Conservation (phyloP, 768 basidiomycete genomes). For the Gymnopilus dilepis region DNA sequence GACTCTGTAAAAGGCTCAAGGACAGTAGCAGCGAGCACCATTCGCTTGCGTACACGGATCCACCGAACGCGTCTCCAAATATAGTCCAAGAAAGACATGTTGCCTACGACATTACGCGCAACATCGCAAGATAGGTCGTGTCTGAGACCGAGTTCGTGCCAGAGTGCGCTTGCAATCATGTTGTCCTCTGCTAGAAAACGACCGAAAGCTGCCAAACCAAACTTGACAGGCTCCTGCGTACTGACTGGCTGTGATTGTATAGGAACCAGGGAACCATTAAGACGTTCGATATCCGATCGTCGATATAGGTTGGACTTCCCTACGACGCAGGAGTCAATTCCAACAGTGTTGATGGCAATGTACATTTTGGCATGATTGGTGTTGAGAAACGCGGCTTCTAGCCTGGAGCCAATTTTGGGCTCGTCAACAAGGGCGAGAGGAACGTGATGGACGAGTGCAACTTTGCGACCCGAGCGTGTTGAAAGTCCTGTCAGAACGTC, state of each 20-base stretch:
- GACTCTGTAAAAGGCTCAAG: constrained; percentile 94
- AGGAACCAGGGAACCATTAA: constrained; percentile 70
- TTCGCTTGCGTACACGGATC: constrained; percentile 96
- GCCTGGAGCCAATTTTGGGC: constrained; percentile 72
- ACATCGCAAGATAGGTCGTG: constrained; percentile 94
- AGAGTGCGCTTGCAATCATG: constrained; percentile 90
- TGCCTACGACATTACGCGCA: constrained; percentile 86
- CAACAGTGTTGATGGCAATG: constrained; percentile 87
- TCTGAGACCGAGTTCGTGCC: constrained; percentile 89
- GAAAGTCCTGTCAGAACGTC: constrained; percentile 63
- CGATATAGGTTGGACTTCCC: constrained; percentile 97
- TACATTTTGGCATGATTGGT: constrained; percentile 99
- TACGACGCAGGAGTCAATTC: constrained; percentile 93
- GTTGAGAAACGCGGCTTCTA: constrained; percentile 95
- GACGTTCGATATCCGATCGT: constrained; percentile 81
- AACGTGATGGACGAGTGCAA: constrained; percentile 94
- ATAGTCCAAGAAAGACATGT: constrained; percentile 86
- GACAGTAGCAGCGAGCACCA: constrained; percentile 86
- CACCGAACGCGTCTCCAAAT: constrained; percentile 90
- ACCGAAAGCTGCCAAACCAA: constrained; percentile 81
- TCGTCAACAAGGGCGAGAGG: constrained; percentile 85
- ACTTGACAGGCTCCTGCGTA: constrained; percentile 33
- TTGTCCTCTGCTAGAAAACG: constrained; percentile 97
- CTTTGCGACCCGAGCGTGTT: constrained; percentile 46
- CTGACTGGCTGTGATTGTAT: constrained; percentile 24